Base-by-base conservation (phyloP, 306 rosid species). In the Dryas octopetala region DNA sequence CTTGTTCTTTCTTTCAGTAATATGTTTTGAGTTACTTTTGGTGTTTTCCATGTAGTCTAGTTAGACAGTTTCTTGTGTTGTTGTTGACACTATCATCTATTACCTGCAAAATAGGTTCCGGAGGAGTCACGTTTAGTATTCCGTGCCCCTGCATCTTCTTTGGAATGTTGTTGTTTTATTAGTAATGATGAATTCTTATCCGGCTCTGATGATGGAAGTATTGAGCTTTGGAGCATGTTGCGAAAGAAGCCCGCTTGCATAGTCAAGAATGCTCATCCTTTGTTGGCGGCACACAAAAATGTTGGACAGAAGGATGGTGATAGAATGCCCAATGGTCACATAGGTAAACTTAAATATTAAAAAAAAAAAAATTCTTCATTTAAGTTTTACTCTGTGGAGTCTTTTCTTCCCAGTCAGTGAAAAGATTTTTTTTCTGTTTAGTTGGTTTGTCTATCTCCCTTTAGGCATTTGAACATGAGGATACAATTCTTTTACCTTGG, bases 41-140 rank as follows among this genome's bases (percentile, higher is more conserved):
- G 48, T 50, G 3, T 62, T 47, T 64, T 8, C 8, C 44, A 55
- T 66, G 32, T 64, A 14, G 44, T 50, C 8, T 23, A 28, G 19
- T 23, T 50, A 44, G 41, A 53, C 49, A 6, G 49, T 28, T 79
- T 26, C 13, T 43, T 52, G 47, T 57, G 46, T 74, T 54, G 58
- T n/a, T 46, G 13, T 43, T 79, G 53, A 79, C 60, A n/a, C 49
- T 13, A 51, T 47, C 59, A 43, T 65, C 61, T 54, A 59, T 86
- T 72, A 52, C 76, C 67, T 83, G 50, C 46, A 74, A 82, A 72
- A 75, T 79, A 95, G 98, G 99, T 95, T 51, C 99, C 88, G n/a
- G 99, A 95, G 82, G 97, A 90, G 64, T 89, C 96, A 19, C 97
- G 97, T 45, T 88, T 92, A 77, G 88, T 89, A 62, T 95, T 95